Conservation (phyloP, 345 rosid genomes). For the Boechera divaricarpa region DNA sequence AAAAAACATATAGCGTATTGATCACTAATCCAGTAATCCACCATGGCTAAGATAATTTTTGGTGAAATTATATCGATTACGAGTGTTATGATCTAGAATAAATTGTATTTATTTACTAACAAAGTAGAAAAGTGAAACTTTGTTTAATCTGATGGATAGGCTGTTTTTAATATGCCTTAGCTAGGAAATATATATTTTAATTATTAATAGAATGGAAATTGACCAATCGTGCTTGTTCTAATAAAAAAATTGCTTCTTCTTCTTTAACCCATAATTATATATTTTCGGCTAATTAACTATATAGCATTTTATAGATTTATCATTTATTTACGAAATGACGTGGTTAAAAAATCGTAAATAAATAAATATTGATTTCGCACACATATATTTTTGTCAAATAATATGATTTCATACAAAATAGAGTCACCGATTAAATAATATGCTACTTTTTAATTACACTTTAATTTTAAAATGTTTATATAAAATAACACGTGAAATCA, state of each 20-base stretch:
- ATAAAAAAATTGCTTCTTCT: background rate
- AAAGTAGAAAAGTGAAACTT: background rate
- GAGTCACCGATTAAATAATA: background rate
- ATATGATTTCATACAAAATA: background rate
- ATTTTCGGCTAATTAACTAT: background rate
- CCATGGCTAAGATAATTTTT: background rate
- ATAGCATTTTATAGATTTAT: background rate
- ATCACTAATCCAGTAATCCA: conserved; percentile 14
- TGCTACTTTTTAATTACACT: background rate
- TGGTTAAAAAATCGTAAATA: background rate
- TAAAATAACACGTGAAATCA: background rate
- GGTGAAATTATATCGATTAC: background rate
- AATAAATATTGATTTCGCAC: background rate
- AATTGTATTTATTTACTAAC: background rate
- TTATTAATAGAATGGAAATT: background rate
- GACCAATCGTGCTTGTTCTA: background rate
- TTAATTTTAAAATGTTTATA: background rate
- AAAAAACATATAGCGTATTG: conserved; percentile 1
- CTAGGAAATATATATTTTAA: background rate
- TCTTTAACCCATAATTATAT: no score
- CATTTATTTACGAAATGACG: background rate
- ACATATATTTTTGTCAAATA: background rate
- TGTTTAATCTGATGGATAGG: background rate
- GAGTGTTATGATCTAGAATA: background rate
- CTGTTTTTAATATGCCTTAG: background rate